Conservation (phyloP, 1,284 basidiomycete species). For the Trichosporon faecale region DNA sequence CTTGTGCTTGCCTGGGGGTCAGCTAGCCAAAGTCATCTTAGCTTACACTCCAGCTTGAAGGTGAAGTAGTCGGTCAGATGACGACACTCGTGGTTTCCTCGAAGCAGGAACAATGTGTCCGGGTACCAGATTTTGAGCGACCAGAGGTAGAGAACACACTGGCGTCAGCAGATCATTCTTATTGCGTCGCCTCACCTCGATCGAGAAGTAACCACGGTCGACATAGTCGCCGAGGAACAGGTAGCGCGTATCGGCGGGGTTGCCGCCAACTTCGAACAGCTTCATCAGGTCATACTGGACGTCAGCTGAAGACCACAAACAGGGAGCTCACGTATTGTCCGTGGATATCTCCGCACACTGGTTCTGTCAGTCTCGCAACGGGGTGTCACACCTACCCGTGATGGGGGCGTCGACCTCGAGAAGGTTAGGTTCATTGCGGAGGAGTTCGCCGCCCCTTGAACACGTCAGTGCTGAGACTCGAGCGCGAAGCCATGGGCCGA, state of each 20-base stretch:
- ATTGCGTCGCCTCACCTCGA: conserved; percentile 62
- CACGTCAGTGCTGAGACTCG: conserved; percentile 13
- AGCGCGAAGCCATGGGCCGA: background rate
- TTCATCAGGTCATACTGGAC: conserved; percentile 94
- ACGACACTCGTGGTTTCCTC: conserved; percentile 96
- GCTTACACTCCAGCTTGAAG: conserved; percentile 88
- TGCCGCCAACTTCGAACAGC: conserved; percentile 93
- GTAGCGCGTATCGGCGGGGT: conserved; percentile 84
- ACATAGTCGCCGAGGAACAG: conserved; percentile 98
- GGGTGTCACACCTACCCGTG: conserved; percentile 63
- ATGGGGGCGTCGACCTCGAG: conserved; percentile 90
- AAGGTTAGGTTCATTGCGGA: conserved; percentile 81
- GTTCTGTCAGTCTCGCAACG: conserved; percentile 17
- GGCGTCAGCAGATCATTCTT: conserved; percentile 13
- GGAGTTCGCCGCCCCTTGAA: conserved; percentile 64
- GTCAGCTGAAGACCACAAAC: background rate
- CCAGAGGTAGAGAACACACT: conserved; percentile 91
- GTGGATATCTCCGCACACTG: conserved; percentile 93
- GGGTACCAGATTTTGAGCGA: conserved; percentile 93
- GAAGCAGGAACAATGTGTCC: conserved; percentile 79
- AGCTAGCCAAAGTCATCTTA: conserved; percentile 6
- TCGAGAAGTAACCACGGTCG: conserved; percentile 92
- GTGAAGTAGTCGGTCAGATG: conserved; percentile 97
- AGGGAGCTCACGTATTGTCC: conserved; percentile 82
- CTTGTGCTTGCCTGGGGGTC: conserved; percentile 79